These are phyloP conservation scores for Candida railenensis DNA, from an alignment of 805 yeast genomes.

Conservation along the genomic window DNA sequence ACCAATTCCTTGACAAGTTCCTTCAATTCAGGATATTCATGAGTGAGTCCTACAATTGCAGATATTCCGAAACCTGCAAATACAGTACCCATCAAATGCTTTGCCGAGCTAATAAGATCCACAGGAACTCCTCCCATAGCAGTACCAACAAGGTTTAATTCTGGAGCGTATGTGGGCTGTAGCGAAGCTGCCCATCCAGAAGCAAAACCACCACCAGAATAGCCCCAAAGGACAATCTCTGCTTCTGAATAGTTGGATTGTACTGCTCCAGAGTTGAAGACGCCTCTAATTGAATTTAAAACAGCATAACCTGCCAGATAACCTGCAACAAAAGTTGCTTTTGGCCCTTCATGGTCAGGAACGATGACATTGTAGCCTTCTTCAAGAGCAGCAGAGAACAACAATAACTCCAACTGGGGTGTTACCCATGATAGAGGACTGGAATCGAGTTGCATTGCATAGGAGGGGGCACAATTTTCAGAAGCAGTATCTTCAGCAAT, in stretches of 20 bases:
- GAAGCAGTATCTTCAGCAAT: slow-evolving; percentile 19
- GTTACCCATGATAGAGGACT: slow-evolving; percentile 10
- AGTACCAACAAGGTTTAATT: slow-evolving; percentile 21
- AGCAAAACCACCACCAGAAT: slow-evolving; percentile 31
- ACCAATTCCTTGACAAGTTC: slow-evolving; percentile 5
- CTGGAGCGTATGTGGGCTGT: slow-evolving; percentile 30
- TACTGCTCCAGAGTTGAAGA: slow-evolving; percentile 15
- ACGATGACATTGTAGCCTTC: slow-evolving; percentile 33
- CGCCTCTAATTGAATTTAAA: slow-evolving; percentile 31
- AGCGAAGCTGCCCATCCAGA: slow-evolving; percentile 26
- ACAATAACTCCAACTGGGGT: slow-evolving; percentile 8
- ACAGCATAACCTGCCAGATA: slow-evolving; percentile 28
- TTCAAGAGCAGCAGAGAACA: slow-evolving; percentile 17
- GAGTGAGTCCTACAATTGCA: slow-evolving; percentile 21
- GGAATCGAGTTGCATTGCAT: slow-evolving; percentile 15
- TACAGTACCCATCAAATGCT: slow-evolving; percentile 18
- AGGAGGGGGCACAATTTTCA: slow-evolving; percentile 20
- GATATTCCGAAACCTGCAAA: slow-evolving; percentile 22
- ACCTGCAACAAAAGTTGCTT: slow-evolving; percentile 30
- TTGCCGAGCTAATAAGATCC: slow-evolving; percentile 20
- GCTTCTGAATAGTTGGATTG: slow-evolving; percentile 17
- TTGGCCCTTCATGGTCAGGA: slow-evolving; percentile 37
- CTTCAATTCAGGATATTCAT: slow-evolving; percentile 22
- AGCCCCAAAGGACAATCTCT: slow-evolving; percentile 24
- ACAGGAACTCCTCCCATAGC: slow-evolving; percentile 30